Conservation (phyloP, 2,329 filamentous ascomycete species). For the Myriosclerotinia curreyana region DNA sequence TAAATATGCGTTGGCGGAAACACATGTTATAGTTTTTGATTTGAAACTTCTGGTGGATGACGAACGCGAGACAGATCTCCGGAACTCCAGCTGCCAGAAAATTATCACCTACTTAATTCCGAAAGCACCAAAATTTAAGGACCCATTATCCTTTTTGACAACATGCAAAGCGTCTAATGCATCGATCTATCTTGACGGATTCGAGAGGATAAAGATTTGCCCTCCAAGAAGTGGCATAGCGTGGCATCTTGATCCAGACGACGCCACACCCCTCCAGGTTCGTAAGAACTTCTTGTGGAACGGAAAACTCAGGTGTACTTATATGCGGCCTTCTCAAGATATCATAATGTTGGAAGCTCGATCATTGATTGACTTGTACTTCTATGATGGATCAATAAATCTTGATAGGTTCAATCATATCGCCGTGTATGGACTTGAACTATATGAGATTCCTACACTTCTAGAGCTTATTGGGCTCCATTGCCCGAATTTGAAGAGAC, state of each 20-base stretch:
- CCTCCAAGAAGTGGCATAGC: too few relatives aligned
- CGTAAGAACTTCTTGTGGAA: neutral
- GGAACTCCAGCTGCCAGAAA: too few relatives aligned
- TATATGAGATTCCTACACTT: too few relatives aligned
- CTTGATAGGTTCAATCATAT: neutral
- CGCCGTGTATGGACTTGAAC: neutral
- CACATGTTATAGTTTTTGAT: neutral
- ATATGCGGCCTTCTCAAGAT: neutral
- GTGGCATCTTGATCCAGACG: too few relatives aligned
- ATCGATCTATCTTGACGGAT: neutral
- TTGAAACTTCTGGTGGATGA: too few relatives aligned
- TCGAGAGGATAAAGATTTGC: neutral
- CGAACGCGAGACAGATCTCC: too few relatives aligned
- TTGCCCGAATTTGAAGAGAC: neutral
- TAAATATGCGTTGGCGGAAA: neutral
- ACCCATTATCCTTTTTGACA: neutral
- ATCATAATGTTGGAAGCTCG: rapidly evolving
- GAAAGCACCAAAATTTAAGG: too few relatives aligned
- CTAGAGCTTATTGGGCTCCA: neutral
- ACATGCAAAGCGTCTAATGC: neutral
- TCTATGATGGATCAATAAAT: neutral
- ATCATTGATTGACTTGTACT: rapidly evolving
- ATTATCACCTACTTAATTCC: too few relatives aligned
- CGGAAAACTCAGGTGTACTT: neutral
- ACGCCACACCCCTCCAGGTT: too few relatives aligned